A percentile compares a stretch with the other conserved stretches of the same genome.
Conservation (phyloP, 441 rosid genomes). For the Populus hybrid region DNA sequence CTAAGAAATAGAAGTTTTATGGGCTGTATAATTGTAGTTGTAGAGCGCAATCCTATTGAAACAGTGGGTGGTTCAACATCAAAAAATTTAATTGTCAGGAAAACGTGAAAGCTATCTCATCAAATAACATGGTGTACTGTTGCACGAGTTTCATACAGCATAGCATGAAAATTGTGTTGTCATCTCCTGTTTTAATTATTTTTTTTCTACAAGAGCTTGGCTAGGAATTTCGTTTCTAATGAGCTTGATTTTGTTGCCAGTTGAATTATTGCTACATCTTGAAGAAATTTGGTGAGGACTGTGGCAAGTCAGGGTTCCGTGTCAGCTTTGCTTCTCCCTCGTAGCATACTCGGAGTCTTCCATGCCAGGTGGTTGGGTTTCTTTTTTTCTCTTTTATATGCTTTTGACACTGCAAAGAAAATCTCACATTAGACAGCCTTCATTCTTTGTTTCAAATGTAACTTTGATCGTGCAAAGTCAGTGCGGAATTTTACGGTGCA, state of each 20-base stretch:
- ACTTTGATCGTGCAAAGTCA: not conserved
- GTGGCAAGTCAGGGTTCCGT: constrained; percentile 63
- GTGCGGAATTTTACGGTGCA: constrained; percentile 13
- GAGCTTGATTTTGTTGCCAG: constrained; percentile 38
- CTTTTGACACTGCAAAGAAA: constrained; percentile 13
- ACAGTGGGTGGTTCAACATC: not conserved
- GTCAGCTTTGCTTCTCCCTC: constrained; percentile 58
- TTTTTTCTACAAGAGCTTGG: not conserved
- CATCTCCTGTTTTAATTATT: not conserved
- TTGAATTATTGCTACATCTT: constrained; percentile 77
- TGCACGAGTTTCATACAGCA: not conserved
- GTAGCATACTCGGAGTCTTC: constrained; percentile 21
- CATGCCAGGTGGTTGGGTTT: constrained; percentile 27
- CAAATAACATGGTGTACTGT: not conserved
- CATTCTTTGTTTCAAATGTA: constrained; percentile 13
- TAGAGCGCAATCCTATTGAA: not conserved
- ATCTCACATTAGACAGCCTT: constrained; percentile 11
- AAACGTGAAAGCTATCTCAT: not conserved
- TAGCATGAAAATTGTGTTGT: not conserved
- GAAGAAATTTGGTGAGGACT: constrained; percentile 66
- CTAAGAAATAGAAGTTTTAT: not conserved
- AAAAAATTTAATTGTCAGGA: not conserved
- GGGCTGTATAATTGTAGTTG: not conserved
- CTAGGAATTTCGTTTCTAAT: constrained; percentile 1
- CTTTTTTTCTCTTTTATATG: not conserved